Percentiles rank a stretch among this genome's conserved stretches.
These are phyloP conservation scores for Trichoderma afroharzianum DNA, from an alignment of 2,329 filamentous ascomycete genomes.

Conservation along the genomic window DNA sequence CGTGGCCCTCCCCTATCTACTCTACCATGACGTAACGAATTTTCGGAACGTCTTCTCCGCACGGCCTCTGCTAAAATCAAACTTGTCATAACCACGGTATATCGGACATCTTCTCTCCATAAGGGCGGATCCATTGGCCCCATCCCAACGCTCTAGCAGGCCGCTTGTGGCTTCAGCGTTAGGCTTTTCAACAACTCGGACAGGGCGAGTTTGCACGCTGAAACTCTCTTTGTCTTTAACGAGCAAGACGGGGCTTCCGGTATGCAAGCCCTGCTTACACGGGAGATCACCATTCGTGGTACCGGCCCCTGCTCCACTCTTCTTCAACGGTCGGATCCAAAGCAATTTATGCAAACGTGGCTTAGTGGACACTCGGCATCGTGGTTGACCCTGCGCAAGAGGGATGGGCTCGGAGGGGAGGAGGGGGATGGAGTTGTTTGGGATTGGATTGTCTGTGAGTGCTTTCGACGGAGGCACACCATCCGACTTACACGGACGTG, in stretches of 20 bases:
- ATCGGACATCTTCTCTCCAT: not conserved
- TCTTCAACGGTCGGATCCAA: not conserved
- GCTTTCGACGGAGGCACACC: not conserved
- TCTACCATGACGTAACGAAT: constrained; percentile 7
- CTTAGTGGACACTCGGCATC: not conserved
- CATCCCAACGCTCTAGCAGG: not conserved
- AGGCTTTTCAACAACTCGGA: not conserved
- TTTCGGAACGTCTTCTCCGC: not conserved
- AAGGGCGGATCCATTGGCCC: not conserved
- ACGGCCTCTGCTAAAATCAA: not conserved
- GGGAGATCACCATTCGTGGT: constrained; percentile 16
- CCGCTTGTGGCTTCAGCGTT: not conserved
- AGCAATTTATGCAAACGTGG: constrained; percentile 3
- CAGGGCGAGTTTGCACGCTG: not conserved
- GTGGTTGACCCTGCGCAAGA: not conserved
- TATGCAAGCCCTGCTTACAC: constrained; percentile 7
- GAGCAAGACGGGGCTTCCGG: constrained; percentile 6
- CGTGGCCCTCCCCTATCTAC: not conserved
- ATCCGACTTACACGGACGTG: not conserved
- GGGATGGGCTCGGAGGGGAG: not conserved
- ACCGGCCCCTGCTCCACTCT: constrained; percentile 9
- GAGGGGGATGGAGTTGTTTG: not conserved
- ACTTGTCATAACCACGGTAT: not conserved
- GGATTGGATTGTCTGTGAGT: not conserved
- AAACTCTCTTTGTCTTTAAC: not conserved